Conservation (phyloP, 2,329 filamentous ascomycete species). For the Elsinoe fawcettii region DNA sequence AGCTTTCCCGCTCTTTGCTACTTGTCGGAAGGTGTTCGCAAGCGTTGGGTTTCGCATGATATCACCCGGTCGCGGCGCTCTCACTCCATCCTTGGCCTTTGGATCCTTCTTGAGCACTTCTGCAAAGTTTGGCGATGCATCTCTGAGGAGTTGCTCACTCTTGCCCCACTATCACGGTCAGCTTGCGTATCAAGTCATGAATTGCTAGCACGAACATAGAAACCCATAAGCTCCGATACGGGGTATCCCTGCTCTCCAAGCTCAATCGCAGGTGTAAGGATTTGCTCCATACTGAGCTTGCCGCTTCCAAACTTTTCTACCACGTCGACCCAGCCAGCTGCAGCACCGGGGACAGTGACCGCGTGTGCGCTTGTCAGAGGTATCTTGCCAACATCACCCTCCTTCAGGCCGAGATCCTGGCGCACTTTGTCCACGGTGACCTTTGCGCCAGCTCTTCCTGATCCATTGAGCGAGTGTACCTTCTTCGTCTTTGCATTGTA, state of each 20-base stretch:
- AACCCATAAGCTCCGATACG: slow-evolving; percentile 69
- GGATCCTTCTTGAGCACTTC: slow-evolving; percentile 82
- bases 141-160: slow-evolving; percentile 55
- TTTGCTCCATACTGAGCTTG: slow-evolving; percentile 65
- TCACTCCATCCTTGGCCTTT: slow-evolving; percentile 57
- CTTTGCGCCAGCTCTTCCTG: slow-evolving; percentile 68
- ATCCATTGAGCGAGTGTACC: slow-evolving; percentile 83
- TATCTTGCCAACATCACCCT: slow-evolving; percentile 52
- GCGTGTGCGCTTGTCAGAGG: slow-evolving; percentile 70
- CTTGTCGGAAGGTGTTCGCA: slow-evolving; percentile 68
- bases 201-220: slow-evolving; percentile 48
- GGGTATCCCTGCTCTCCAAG: slow-evolving; percentile 85
- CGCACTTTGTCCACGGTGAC: slow-evolving; percentile 63
- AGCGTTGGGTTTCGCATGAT: slow-evolving; percentile 80
- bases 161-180: slow-evolving; percentile 56
- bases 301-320: slow-evolving; percentile 85
- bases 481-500: slow-evolving; percentile 77
- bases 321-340: slow-evolving; percentile 88
- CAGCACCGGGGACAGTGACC: slow-evolving; percentile 80
- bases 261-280: slow-evolving; percentile 74
- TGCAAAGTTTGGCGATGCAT: slow-evolving; percentile 73
- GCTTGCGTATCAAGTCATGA: neutral
- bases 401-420: slow-evolving; percentile 57
- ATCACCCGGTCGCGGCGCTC: slow-evolving; percentile 72
- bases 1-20: slow-evolving; percentile 74